Evolutionary conservation across 192 early-diverging fungal species (phyloP).

Genomic region (Backusella liffmaniae): DNA sequence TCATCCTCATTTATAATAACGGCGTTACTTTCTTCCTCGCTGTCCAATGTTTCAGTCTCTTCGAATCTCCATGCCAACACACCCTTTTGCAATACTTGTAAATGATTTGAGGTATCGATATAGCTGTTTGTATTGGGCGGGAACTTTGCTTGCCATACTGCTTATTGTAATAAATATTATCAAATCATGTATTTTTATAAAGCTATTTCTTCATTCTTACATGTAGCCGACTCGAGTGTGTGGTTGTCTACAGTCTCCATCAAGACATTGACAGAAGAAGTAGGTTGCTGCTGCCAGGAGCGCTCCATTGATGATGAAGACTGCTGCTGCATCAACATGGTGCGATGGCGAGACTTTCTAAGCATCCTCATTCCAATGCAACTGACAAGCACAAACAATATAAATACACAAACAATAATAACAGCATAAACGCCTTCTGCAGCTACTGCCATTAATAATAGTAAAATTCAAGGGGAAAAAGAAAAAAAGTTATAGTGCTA

Average conservation of each 20-base stretch:
- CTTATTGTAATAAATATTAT: background rate
- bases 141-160: conserved; percentile 17
- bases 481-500: no score
- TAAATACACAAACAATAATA: conserved; percentile 9
- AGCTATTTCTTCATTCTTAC: background rate
- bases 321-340: background rate
- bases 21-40: conserved; percentile 55
- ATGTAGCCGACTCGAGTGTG: background rate
- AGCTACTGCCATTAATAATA: background rate
- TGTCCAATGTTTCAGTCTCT: background rate
- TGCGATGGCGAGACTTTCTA: background rate
- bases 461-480: background rate
- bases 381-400: background rate
- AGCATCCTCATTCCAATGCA: conserved; percentile 16
- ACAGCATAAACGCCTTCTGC: conserved; percentile 19
- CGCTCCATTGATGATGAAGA: background rate
- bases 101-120: background rate
- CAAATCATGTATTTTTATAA: background rate
- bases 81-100: conserved; percentile 50
- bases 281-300: conserved; percentile 11
- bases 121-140: conserved; percentile 11
- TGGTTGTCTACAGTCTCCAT: background rate
- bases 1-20: conserved; percentile 61
- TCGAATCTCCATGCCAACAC: conserved; percentile 74
- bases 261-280: background rate